Evolutionary conservation across 257 asterid species (phyloP).

Genomic region (Nicotiana sylvestris): DNA sequence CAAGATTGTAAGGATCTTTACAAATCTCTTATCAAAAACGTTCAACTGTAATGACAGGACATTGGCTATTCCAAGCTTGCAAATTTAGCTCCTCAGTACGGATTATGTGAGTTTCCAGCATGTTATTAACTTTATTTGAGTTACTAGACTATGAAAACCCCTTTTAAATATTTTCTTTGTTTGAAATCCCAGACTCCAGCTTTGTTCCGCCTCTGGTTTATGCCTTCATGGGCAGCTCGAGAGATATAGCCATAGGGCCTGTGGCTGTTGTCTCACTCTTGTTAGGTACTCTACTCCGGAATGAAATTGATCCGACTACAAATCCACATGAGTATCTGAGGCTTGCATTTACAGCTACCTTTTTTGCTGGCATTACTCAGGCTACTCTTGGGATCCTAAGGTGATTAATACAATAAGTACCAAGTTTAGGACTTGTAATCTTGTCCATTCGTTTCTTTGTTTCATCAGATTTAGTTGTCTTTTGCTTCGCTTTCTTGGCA

Average conservation of each 20-base stretch:
- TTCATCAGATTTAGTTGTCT: not conserved
- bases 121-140: not conserved
- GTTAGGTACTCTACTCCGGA: slow-evolving; percentile 52
- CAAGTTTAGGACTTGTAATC: not conserved
- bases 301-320: slow-evolving; percentile 50
- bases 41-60: slow-evolving; percentile 35
- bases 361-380: slow-evolving; percentile 83
- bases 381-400: slow-evolving; percentile 72
- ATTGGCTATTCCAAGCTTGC: slow-evolving; percentile 77
- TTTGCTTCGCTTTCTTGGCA: slow-evolving; percentile 14
- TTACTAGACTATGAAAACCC: not conserved
- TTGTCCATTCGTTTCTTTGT: not conserved
- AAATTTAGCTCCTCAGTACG: slow-evolving; percentile 71
- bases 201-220: slow-evolving; percentile 80
- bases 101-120: slow-evolving; percentile 51
- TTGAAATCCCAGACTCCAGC: slow-evolving; percentile 55
- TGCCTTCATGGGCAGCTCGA: slow-evolving; percentile 86
- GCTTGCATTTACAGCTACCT: slow-evolving; percentile 85
- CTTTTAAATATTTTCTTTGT: not conserved
- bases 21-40: not conserved
- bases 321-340: slow-evolving; percentile 45
- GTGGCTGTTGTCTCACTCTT: slow-evolving; percentile 86
- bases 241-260: slow-evolving; percentile 89
- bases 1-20: not conserved
- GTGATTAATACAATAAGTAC: slow-evolving; percentile 21